Conservation (phyloP, 495 filamentous ascomycete genomes). For the Aspergillus leporis region DNA sequence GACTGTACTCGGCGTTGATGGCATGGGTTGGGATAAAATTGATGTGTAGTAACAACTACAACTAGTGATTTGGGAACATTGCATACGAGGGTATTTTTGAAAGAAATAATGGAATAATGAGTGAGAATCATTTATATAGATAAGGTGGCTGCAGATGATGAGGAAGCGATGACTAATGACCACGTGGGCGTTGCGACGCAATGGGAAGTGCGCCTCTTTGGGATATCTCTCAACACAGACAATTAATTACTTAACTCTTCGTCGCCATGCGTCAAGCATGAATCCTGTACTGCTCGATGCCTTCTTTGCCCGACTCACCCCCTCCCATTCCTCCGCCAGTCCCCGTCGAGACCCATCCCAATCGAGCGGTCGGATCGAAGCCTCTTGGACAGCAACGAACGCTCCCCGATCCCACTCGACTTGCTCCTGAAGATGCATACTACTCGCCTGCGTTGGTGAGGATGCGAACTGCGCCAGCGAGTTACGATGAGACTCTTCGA, state of each 20-base stretch:
- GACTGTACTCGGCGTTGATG: no score
- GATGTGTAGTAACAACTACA: no score
- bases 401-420: slow-evolving; percentile 56
- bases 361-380: slow-evolving; percentile 35
- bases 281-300: slow-evolving; percentile 40
- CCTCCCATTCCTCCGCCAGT: slow-evolving; percentile 42
- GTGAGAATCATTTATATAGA: no score
- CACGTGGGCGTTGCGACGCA: not conserved
- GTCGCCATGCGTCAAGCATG: slow-evolving; percentile 35
- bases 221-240: not conserved
- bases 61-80: no score
- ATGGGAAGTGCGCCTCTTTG: not conserved
- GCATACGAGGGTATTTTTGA: no score
- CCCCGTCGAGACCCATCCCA: slow-evolving; percentile 47
- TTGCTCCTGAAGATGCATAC: slow-evolving; percentile 85
- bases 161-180: slow-evolving; percentile 5
- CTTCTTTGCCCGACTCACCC: slow-evolving; percentile 36
- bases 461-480: slow-evolving; percentile 47
- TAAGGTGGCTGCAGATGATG: no score
- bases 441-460: slow-evolving; percentile 58
- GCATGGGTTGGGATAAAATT: no score
- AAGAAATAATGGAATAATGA: no score
- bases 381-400: slow-evolving; percentile 48
- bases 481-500: slow-evolving; percentile 38
- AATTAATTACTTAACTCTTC: not conserved